Conservation (phyloP, 495 filamentous ascomycete genomes). For the Aspergillus avenaceus region DNA sequence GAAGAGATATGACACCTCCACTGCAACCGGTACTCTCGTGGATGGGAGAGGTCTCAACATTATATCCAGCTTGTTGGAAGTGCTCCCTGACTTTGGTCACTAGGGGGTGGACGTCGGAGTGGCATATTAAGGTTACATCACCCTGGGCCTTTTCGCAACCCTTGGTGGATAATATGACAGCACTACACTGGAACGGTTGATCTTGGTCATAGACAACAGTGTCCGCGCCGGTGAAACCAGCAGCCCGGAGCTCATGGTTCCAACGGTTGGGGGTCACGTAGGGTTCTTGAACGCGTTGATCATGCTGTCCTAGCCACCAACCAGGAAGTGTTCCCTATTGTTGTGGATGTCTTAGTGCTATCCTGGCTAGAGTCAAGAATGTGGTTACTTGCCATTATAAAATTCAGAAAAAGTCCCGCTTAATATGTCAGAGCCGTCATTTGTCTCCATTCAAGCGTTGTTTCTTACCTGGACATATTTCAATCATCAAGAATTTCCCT, state of each 20-base stretch:
- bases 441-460: not conserved
- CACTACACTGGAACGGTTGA: not conserved
- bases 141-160: not conserved
- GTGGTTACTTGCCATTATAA: not conserved
- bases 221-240: not conserved
- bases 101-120: not conserved
- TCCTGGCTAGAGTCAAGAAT: not conserved
- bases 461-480: not conserved
- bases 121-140: not conserved
- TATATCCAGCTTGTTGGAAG: no score
- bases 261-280: not conserved
- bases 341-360: not conserved
- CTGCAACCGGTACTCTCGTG: no score
- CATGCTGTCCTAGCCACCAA: conserved; percentile 1
- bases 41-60: no score
- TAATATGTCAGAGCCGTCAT: not conserved
- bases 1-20: no score
- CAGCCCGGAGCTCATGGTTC: not conserved
- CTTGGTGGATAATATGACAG: not conserved
- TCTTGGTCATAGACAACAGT: not conserved
- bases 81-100: no score
- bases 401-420: not conserved
- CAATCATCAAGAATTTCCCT: not conserved
- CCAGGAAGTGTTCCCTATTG: not conserved
- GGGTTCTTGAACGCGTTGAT: not conserved